Evolutionary conservation across 495 filamentous ascomycete species (phyloP), one percentile per base, ranked within the genome.

Genomic region (Daldinia childiae): DNA sequence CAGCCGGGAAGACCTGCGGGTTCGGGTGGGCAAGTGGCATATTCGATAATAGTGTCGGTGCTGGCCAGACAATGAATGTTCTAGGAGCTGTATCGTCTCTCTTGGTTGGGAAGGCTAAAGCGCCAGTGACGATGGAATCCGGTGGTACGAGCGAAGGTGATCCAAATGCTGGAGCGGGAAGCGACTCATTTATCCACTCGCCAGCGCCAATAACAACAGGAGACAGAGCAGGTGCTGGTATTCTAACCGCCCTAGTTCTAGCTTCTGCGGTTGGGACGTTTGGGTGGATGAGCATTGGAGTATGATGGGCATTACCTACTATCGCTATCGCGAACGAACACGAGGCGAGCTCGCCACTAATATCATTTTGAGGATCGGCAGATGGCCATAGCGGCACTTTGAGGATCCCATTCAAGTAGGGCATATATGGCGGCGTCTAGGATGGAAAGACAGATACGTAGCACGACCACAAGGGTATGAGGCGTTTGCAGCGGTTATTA

Each of bases 121-220:
- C 78, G 0, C 88, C 89, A 0, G 78, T 86, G 32, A 90, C 87
- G 0, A 75, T 79, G 7, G 67, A 76, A 1, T 83, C 74, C 1
- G 90, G 89, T 7, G 89, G 89, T 39, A 90, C 85, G 0, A 90
- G 88, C 54, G 81, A 83, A 66, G 85, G 87, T 36, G 81, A 91
- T 68, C 86, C 89, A 1, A 80, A 78, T 17, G 89, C 89, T 2
- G 89, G 89, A 26, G 79, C 81, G 5, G 69, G 70, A n/a, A 68
- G 62, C 56, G 69, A 74, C 27, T 70, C 68, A 1, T 72, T 76
- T 30, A 59, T 27, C 17, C 61, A 75, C 12, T 58, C 62, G 6
- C 55, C 77, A 17, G 50, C 75, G 1, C 74, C 75, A 9, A 83
- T 90, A 57, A 87, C 82, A 0, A 80, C 78, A 4, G 84, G 79